These are phyloP conservation scores for Emiliania huxleyi DNA, from an alignment of 78 protist genomes.

Conservation along the genomic window DNA sequence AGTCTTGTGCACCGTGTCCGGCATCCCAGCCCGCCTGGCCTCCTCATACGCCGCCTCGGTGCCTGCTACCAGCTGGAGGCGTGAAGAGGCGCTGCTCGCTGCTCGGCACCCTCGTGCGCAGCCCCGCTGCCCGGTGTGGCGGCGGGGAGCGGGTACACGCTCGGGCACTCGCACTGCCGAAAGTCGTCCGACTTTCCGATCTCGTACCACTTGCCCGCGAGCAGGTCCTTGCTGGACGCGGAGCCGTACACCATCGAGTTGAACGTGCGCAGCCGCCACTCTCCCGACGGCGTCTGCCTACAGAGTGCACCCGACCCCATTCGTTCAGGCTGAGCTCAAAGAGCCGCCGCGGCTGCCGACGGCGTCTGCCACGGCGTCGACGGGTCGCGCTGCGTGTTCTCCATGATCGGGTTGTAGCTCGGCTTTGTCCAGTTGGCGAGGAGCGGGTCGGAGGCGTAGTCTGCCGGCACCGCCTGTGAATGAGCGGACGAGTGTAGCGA, in stretches of 20 bases:
- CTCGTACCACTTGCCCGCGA: background rate
- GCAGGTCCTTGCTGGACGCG: background rate
- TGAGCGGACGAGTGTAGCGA: too few relatives aligned
- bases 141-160: background rate
- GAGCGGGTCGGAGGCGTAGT: background rate
- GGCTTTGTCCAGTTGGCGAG: slow-evolving; percentile 11
- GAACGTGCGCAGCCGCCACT: slow-evolving; percentile 17
- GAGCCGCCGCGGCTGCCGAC: background rate
- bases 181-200: background rate
- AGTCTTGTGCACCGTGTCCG: background rate
- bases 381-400: slow-evolving; percentile 17
- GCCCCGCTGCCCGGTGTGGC: background rate
- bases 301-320: background rate
- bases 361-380: background rate
- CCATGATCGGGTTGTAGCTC: background rate
- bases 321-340: background rate
- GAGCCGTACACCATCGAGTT: background rate
- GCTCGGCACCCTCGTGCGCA: too few relatives aligned
- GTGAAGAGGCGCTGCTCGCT: too few relatives aligned
- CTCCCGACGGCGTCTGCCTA: background rate
- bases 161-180: background rate
- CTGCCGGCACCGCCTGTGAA: slow-evolving; percentile 18
- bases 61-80: too few relatives aligned
- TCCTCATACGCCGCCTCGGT: too few relatives aligned
- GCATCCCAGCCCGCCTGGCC: too few relatives aligned